Conservation (phyloP, 1,284 basidiomycete genomes). For the Rhodotorula glutinis region DNA sequence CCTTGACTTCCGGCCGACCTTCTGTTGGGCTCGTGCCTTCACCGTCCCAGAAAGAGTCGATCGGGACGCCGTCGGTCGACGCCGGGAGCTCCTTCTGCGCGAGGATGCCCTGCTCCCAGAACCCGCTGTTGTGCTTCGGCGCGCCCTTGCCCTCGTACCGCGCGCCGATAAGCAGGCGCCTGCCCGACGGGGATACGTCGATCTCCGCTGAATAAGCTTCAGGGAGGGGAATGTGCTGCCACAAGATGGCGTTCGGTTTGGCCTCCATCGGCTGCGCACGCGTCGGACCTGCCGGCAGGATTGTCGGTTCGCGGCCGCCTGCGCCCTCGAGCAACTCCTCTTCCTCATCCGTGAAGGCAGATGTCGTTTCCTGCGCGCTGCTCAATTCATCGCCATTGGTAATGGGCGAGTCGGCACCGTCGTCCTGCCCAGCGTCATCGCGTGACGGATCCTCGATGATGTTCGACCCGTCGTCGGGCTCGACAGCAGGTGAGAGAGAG, state of each 20-base stretch:
- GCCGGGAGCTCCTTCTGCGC: slow-evolving; percentile 54
- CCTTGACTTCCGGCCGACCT: slow-evolving; percentile 63
- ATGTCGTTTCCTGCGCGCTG: background rate
- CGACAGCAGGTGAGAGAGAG: slow-evolving; percentile 10
- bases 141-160: slow-evolving; percentile 62
- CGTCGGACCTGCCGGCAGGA: slow-evolving; percentile 25
- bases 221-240: slow-evolving; percentile 91
- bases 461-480: slow-evolving; percentile 15
- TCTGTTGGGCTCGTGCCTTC: slow-evolving; percentile 29
- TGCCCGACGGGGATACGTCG: slow-evolving; percentile 30
- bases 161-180: slow-evolving; percentile 39
- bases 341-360: slow-evolving; percentile 4
- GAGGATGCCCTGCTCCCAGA: slow-evolving; percentile 74
- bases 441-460: slow-evolving; percentile 6
- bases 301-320: slow-evolving; percentile 13
- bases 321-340: slow-evolving; percentile 13
- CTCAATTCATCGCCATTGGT: background rate
- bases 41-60: slow-evolving; percentile 51
- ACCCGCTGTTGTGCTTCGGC: slow-evolving; percentile 67
- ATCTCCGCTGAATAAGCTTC: slow-evolving; percentile 49
- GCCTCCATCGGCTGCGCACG: slow-evolving; percentile 58
- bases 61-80: slow-evolving; percentile 51
- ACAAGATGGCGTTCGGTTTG: slow-evolving; percentile 84
- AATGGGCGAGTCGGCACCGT: background rate
- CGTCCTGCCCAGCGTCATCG: background rate